These are phyloP conservation scores for Alternaria rosae DNA, from an alignment of 2,329 filamentous ascomycete species.

Conservation along the genomic window DNA sequence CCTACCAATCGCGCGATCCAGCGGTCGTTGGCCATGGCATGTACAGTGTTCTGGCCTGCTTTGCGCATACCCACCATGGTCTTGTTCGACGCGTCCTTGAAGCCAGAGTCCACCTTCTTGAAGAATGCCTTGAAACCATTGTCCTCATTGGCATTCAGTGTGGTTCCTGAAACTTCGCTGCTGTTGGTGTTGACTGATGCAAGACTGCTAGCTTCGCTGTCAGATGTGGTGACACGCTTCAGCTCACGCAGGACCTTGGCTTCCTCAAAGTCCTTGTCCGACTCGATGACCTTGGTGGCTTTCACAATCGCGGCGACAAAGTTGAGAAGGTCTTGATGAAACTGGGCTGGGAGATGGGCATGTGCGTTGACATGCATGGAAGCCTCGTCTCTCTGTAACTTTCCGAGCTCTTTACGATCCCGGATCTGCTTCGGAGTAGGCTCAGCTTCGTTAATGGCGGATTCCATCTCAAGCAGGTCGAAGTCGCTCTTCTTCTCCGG, in stretches of 20 bases:
- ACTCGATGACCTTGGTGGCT: conserved; percentile 64
- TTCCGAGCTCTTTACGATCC: conserved; percentile 50
- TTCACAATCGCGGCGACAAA: conserved; percentile 65
- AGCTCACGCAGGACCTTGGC: conserved; percentile 37
- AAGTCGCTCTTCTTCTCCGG: conserved; percentile 51
- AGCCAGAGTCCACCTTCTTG: conserved; percentile 32
- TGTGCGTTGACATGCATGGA: conserved; percentile 59
- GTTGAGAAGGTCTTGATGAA: conserved; percentile 61
- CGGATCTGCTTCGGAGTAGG: conserved; percentile 55
- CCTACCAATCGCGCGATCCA: conserved; percentile 64
- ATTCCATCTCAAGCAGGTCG: conserved; percentile 43
- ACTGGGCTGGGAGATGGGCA: conserved; percentile 57
- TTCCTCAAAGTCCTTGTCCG: conserved; percentile 57
- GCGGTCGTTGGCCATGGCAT: conserved; percentile 59
- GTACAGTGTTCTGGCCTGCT: conserved; percentile 51
- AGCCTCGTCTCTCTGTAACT: conserved; percentile 57
- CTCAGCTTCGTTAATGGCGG: conserved; percentile 53
- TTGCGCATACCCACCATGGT: conserved; percentile 59
- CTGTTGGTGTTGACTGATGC: conserved; percentile 28
- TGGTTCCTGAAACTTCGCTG: conserved; percentile 20
- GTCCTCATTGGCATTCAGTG: conserved; percentile 20
- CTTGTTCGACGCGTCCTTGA: conserved; percentile 44
- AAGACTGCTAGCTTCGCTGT: conserved; percentile 31
- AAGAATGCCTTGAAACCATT: conserved; percentile 36
- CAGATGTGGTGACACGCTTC: conserved; percentile 37